These are phyloP conservation scores for Penicillium odoratum DNA, from an alignment of 495 filamentous ascomycete species.

Conservation along the genomic window DNA sequence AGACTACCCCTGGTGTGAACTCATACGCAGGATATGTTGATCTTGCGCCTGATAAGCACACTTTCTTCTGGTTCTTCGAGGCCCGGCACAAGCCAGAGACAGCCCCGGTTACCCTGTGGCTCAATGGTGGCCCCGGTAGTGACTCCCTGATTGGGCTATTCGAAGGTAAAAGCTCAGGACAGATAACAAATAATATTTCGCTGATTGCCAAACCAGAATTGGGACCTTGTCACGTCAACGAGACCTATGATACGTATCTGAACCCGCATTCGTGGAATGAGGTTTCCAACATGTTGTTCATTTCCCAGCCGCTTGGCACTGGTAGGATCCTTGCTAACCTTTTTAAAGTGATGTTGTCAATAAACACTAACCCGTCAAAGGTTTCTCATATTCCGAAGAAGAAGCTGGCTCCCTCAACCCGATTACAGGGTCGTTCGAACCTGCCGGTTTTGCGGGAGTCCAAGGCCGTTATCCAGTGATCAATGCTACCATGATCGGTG, in stretches of 20 bases:
- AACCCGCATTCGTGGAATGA: constrained; percentile 63
- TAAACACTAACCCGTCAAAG: constrained; percentile 15
- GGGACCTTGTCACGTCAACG: constrained; percentile 61
- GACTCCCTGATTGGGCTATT: constrained; percentile 60
- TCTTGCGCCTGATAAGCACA: constrained; percentile 40
- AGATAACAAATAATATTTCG: constrained; percentile 44
- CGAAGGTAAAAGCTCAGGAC: constrained; percentile 53
- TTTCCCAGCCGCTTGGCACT: constrained; percentile 58
- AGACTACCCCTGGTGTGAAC: constrained; percentile 52
- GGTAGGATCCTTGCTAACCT: constrained; percentile 34
- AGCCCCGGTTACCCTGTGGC: constrained; percentile 55
- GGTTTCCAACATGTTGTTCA: constrained; percentile 62
- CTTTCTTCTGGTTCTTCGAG: constrained; percentile 52
- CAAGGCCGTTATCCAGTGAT: constrained; percentile 51
- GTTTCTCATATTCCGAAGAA: constrained; percentile 56
- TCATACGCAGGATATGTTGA: constrained; percentile 45
- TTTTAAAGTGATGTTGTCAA: not conserved
- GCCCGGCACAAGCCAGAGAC: constrained; percentile 45
- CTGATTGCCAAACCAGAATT: constrained; percentile 52
- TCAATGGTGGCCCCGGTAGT: constrained; percentile 58
- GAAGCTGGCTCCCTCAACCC: constrained; percentile 44
- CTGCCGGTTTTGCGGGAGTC: constrained; percentile 40
- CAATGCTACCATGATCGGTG: constrained; percentile 44
- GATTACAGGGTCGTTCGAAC: constrained; percentile 44
- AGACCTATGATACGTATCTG: constrained; percentile 48